Evolutionary conservation across 345 rosid genomes (phyloP).

Genomic region (Dipteronia sinensis): DNA sequence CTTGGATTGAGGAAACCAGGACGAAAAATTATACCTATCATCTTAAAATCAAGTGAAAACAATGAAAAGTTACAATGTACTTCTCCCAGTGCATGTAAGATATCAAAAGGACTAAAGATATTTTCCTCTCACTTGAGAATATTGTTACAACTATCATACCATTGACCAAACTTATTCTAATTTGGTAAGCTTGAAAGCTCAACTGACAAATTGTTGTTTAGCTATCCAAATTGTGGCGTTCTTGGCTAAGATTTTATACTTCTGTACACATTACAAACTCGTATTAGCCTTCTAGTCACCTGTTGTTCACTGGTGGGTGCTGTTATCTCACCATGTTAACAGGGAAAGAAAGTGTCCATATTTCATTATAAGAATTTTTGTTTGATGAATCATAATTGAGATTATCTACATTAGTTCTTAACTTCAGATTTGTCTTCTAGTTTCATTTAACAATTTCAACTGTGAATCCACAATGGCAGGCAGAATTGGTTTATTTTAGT

Average conservation of each 20-base stretch:
- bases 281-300: no score
- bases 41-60: not conserved
- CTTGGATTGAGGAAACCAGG: not conserved
- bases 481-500: constrained; percentile 86
- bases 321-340: no score
- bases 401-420: not conserved
- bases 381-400: not conserved
- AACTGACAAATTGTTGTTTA: no score
- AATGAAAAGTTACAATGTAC: not conserved
- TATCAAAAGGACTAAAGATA: not conserved
- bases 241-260: not conserved
- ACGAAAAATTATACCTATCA: no score
- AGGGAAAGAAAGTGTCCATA: no score
- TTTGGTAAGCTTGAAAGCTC: no score
- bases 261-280: not conserved
- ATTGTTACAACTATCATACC: no score
- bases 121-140: no score
- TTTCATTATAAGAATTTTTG: not conserved
- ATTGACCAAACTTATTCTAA: no score
- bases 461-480: constrained; percentile 45
- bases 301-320: not conserved
- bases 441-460: constrained; percentile 1
- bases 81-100: not conserved
- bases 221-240: no score
- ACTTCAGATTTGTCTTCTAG: not conserved